Conservation (phyloP, 345 rosid species). For the Pelargonium nanum region DNA sequence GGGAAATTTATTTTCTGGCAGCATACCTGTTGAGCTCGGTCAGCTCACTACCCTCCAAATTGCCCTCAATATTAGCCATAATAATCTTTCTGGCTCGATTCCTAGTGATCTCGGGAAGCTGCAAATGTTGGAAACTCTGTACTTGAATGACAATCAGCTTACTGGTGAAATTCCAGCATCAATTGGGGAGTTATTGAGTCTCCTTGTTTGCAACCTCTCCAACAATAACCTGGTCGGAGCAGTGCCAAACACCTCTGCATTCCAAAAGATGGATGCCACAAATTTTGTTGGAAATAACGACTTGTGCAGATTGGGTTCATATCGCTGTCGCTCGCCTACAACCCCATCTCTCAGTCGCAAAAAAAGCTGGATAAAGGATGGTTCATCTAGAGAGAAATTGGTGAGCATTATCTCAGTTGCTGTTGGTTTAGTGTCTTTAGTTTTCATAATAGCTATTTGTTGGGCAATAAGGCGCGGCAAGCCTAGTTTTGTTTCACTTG, state of each 20-base stretch:
- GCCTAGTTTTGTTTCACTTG: conserved; percentile 35
- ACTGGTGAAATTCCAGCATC: conserved; percentile 58
- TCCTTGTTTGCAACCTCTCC: conserved; percentile 68
- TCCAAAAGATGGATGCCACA: conserved; percentile 51
- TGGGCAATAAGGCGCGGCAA: conserved; percentile 36
- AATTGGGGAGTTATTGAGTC: conserved; percentile 61
- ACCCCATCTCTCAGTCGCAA: conserved; percentile 19
- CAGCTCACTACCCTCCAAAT: conserved; percentile 62
- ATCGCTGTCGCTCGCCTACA: conserved; percentile 21
- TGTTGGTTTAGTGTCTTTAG: conserved; percentile 41
- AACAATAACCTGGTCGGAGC: conserved; percentile 58
- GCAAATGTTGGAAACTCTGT: conserved; percentile 61
- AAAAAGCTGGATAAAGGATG: conserved; percentile 24
- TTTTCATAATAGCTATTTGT: conserved; percentile 35
- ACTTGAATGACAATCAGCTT: conserved; percentile 62
- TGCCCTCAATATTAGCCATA: conserved; percentile 71
- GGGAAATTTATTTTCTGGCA: conserved; percentile 54
- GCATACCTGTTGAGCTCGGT: conserved; percentile 55
- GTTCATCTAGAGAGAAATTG: conserved; percentile 27
- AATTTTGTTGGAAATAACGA: conserved; percentile 62
- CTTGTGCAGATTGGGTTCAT: conserved; percentile 35
- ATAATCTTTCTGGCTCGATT: conserved; percentile 51
- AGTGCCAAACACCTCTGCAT: conserved; percentile 48
- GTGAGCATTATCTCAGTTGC: conserved; percentile 37
- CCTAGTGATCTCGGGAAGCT: conserved; percentile 62